Evolutionary conservation across 2,329 filamentous ascomycete genomes (phyloP).

Genomic region (Colletotrichum sp.): DNA sequence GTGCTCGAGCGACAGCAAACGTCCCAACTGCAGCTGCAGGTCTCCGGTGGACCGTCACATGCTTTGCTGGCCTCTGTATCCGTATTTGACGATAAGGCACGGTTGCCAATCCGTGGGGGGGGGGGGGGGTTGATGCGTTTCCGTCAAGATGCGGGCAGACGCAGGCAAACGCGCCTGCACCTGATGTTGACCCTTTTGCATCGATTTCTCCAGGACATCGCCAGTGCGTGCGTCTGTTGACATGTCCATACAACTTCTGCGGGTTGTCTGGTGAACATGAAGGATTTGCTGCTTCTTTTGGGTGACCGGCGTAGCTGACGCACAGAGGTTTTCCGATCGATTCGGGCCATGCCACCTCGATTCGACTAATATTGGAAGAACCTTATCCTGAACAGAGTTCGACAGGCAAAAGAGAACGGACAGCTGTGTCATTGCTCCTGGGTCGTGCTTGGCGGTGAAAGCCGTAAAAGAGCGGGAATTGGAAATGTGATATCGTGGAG

Average conservation of each 20-base stretch:
- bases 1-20: not conserved
- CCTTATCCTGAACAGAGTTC: not conserved
- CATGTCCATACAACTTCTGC: not conserved
- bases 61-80: not conserved
- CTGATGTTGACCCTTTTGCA: not conserved
- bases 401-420: not conserved
- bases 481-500: constrained; percentile 4
- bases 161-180: not conserved
- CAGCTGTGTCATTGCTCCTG: not conserved
- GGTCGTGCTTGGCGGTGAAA: not conserved
- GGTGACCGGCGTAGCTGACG: not conserved
- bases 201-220: not conserved
- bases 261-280: not conserved
- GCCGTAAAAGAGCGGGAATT: not conserved
- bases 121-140: not conserved
- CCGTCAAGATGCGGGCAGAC: not conserved
- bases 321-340: not conserved
- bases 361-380: not conserved
- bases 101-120: not conserved
- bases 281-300: not conserved
- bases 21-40: not conserved
- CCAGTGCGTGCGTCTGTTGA: not conserved
- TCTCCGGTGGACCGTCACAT: not conserved
- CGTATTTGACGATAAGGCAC: not conserved
- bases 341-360: not conserved